Conservation (phyloP, 106 monocot genomes). For the Posidonia australis region DNA sequence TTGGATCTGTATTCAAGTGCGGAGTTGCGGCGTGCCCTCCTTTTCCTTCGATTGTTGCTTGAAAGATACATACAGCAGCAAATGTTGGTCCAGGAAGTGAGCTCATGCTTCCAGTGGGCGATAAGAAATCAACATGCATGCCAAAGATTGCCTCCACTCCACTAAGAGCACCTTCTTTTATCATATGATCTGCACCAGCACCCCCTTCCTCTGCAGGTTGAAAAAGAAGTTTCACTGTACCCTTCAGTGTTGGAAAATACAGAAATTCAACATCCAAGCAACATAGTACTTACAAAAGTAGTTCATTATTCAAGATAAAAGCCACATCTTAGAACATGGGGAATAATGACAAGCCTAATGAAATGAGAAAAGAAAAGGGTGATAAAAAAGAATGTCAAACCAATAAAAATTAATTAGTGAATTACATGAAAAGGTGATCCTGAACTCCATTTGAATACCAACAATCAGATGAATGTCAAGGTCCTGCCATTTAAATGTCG, state of each 20-base stretch:
- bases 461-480: no score
- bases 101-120: slow-evolving; percentile 46
- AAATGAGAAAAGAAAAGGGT: no score
- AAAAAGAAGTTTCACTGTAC: slow-evolving; percentile 71
- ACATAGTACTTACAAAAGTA: no score
- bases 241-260: slow-evolving; percentile 19
- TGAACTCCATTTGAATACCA: no score
- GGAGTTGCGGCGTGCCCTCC: slow-evolving; percentile 5
- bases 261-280: no score
- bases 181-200: slow-evolving; percentile 80
- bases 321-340: no score
- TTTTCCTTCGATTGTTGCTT: slow-evolving; percentile 42
- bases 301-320: no score
- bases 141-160: slow-evolving; percentile 25
- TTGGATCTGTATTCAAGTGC: slow-evolving; percentile 32
- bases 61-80: slow-evolving; percentile 59
- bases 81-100: slow-evolving; percentile 49
- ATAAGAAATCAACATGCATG: slow-evolving; percentile 7
- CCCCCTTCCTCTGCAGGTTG: slow-evolving; percentile 90
- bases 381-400: no score
- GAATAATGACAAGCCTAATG: no score
- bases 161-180: slow-evolving; percentile 65
- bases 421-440: no score
- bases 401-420: no score
- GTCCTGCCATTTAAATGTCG: no score